These are phyloP conservation scores for Hura crepitans DNA, from an alignment of 441 rosid species.

Conservation along the genomic window DNA sequence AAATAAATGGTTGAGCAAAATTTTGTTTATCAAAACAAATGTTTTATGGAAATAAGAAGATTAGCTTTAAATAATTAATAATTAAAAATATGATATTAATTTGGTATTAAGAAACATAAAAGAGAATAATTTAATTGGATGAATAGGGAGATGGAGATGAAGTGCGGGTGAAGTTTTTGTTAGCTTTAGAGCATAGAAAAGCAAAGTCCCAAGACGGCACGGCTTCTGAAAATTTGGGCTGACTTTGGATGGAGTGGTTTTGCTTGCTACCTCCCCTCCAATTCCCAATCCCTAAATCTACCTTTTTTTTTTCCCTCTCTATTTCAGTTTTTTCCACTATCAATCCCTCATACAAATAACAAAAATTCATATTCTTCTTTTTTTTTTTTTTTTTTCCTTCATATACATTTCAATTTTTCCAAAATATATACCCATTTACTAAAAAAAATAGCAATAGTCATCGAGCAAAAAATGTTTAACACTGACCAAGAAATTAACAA, in stretches of 20 bases:
- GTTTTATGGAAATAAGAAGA: background rate
- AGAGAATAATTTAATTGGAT: background rate
- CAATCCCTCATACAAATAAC: too few relatives aligned
- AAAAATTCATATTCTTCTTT: too few relatives aligned
- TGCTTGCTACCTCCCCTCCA: constrained; percentile 19
- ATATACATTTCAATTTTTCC: too few relatives aligned
- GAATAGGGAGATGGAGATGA: constrained; percentile 27
- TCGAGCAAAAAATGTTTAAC: too few relatives aligned
- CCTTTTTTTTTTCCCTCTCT: background rate
- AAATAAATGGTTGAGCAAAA: too few relatives aligned
- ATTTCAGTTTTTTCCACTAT: too few relatives aligned
- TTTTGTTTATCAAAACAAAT: background rate
- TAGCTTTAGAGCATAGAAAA: constrained; percentile 14
- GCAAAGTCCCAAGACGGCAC: constrained; percentile 62
- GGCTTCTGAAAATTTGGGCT: constrained; percentile 45
- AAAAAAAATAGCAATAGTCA: too few relatives aligned
- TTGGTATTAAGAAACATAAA: constrained; percentile 2
- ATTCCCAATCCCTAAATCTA: constrained; percentile 27
- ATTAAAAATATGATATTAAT: too few relatives aligned
- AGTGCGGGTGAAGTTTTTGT: constrained; percentile 41
- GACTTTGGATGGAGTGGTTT: constrained; percentile 24
- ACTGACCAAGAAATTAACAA: too few relatives aligned
- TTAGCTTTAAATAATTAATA: too few relatives aligned
- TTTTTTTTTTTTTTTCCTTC: too few relatives aligned
- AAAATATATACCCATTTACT: too few relatives aligned